A percentile compares a stretch with the other conserved stretches of the same genome.
Evolutionary conservation across 2,329 filamentous ascomycete genomes (phyloP).

Genomic region (Didymella segeticola): DNA sequence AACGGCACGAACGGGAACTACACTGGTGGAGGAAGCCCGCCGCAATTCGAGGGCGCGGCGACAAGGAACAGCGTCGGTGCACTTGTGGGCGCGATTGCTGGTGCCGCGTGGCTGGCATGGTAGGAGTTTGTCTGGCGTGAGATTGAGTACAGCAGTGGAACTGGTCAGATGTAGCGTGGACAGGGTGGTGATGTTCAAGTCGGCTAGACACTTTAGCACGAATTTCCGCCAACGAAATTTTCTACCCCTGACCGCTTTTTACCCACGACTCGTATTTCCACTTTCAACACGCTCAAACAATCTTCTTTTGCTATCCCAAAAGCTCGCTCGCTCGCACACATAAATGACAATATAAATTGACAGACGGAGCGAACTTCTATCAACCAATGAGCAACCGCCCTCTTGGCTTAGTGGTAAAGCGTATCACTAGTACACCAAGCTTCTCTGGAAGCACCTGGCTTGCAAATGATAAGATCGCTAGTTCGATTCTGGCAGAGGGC

Average conservation of each 20-base stretch:
- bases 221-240: too few relatives aligned
- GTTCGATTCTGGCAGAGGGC: constrained; percentile 20
- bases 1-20: constrained; percentile 1
- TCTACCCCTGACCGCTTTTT: constrained; percentile 1
- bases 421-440: constrained; percentile 13
- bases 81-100: constrained; percentile 10
- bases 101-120: constrained; percentile 2
- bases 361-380: neutral
- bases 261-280: neutral
- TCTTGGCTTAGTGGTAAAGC: constrained; percentile 23
- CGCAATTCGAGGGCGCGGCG: constrained; percentile 17
- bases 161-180: neutral
- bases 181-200: neutral
- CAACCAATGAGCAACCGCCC: constrained; percentile 17
- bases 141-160: too few relatives aligned
- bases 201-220: too few relatives aligned
- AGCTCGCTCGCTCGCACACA: neutral
- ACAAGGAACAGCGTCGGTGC: constrained; percentile 2
- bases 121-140: neutral
- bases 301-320: neutral
- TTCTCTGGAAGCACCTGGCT: neutral
- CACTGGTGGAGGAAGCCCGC: constrained; percentile 9
- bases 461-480: constrained; percentile 19
- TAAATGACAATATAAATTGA: neutral
- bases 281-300: neutral